A percentile compares a stretch with the other conserved stretches of the same genome.
phyloP scores from a whole-genome alignment of 1,139 yeast species.

The Eremothecium coryli region DNA sequence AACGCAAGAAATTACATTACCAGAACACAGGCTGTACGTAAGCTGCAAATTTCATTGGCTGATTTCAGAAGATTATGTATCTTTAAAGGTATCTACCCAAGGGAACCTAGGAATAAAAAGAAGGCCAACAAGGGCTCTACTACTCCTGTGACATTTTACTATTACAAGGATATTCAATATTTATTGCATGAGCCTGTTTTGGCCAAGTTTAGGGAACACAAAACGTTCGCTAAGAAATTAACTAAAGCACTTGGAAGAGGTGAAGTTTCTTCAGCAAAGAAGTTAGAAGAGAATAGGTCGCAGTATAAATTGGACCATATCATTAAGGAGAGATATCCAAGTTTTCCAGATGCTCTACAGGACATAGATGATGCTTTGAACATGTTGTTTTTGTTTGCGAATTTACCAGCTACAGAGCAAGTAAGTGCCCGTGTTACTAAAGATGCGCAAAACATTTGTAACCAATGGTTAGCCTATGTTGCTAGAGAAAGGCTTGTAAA shows the following conservation, averaged over 20 bases:
- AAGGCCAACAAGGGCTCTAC: constrained; percentile 97
- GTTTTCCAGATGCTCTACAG: constrained; percentile 83
- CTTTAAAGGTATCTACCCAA: constrained; percentile 91
- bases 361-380: constrained; percentile 93
- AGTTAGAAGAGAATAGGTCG: constrained; percentile 73
- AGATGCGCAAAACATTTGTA: constrained; percentile 78
- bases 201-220: constrained; percentile 88
- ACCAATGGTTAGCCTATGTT: constrained; percentile 92
- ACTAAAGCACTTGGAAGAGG: constrained; percentile 88
- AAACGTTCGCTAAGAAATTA: constrained; percentile 84
- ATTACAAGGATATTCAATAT: constrained; percentile 88
- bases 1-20: constrained; percentile 90
- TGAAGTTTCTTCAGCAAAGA: constrained; percentile 81
- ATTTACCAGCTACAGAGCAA: constrained; percentile 87
- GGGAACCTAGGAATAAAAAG: constrained; percentile 94
- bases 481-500: constrained; percentile 74
- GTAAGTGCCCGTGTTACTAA: constrained; percentile 71
- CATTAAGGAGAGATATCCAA: constrained; percentile 91
- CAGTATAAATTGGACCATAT: constrained; percentile 80
- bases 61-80: constrained; percentile 96
- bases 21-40: constrained; percentile 90
- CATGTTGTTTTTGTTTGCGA: constrained; percentile 88
- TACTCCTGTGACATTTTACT: constrained; percentile 91
- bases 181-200: constrained; percentile 91
- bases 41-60: constrained; percentile 88